Base-by-base conservation (phyloP, 345 rosid species). In the Populus davidiana region DNA sequence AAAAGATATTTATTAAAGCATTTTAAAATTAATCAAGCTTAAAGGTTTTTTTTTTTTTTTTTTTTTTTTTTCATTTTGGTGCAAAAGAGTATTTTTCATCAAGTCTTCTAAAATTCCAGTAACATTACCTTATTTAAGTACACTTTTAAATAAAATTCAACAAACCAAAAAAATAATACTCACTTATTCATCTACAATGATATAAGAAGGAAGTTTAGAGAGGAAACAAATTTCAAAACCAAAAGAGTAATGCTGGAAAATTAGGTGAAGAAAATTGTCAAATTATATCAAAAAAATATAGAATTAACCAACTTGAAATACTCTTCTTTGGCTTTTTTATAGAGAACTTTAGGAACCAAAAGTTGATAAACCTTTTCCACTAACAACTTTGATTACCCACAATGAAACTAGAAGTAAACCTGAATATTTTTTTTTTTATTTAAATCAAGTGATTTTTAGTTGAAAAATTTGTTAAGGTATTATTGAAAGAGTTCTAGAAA, bases 131-230 rank as follows among this genome's bases (percentile, higher is more conserved):
- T 52, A 5, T 54, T 7, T 8, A 54, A 0, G 1, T 8, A 8
- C 12, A 8, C 1, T 54, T 54, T 1, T 7, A 54, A 54, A 21
- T 6, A 20, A 54, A 9, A 8, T 54, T 3, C 8, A 7, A 54
- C 1, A 6, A 54, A 54, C 1, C 9, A 54, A 54, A 3, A 54
- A 20, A 52, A 7, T 20, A 52, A 1, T 52, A 20, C 3, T 20
- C 6, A 20, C 7, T 54, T 6, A 20, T 54, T 1, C 43, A 8
- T 20, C 3, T 0, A 54, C 4, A 20, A 7, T 2, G 3, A 21
- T 10, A 7, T 1, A 7, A 8, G 9, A 6, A 21, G 1, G 6
- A 54, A 54, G n/a, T 2, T 0, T 21, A 0, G 2, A 54, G 5
- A 54, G n/a, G 12, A 54, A 54, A 54, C 10, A 54, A 6, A 23